phyloP scores from a whole-genome alignment of 805 yeast species.

The Suhomyces sp. region DNA sequence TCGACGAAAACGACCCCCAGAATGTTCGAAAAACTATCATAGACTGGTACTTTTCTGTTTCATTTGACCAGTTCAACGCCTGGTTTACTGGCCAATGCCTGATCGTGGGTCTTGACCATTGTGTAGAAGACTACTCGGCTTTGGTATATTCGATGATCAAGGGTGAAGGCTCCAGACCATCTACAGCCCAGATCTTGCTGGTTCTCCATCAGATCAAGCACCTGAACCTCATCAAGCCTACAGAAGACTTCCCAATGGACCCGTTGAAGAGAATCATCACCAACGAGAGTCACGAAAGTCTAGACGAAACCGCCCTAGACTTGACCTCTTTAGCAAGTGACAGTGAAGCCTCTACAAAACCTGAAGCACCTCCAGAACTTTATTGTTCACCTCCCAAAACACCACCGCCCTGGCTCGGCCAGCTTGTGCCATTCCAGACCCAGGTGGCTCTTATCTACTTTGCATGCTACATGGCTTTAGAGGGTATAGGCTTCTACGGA shows the following conservation, averaged over 20 bases:
- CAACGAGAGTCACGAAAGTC: not conserved
- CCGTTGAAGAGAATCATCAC: not conserved
- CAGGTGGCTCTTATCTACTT: not conserved
- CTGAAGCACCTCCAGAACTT: not conserved
- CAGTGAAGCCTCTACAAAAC: not conserved
- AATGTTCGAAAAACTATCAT: constrained; percentile 23
- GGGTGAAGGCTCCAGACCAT: constrained; percentile 14
- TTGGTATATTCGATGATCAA: constrained; percentile 32
- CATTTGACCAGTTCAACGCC: constrained; percentile 15
- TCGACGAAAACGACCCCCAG: constrained; percentile 28
- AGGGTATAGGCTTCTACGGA: not conserved
- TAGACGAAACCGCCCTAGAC: not conserved
- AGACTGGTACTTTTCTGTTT: constrained; percentile 27
- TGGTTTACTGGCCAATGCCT: constrained; percentile 24
- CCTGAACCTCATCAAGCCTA: not conserved
- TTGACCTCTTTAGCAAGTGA: not conserved
- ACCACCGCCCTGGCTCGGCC: not conserved
- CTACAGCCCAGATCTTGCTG: not conserved
- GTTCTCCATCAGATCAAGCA: not conserved
- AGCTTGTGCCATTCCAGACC: not conserved
- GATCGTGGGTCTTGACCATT: not conserved
- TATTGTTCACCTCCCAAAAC: not conserved
- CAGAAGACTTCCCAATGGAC: not conserved
- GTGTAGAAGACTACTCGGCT: constrained; percentile 13
- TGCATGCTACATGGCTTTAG: not conserved